Evolutionary conservation across 768 basidiomycete species (phyloP), one percentile per base, ranked within the genome.

Genomic region (Crassisporium funariophilum): DNA sequence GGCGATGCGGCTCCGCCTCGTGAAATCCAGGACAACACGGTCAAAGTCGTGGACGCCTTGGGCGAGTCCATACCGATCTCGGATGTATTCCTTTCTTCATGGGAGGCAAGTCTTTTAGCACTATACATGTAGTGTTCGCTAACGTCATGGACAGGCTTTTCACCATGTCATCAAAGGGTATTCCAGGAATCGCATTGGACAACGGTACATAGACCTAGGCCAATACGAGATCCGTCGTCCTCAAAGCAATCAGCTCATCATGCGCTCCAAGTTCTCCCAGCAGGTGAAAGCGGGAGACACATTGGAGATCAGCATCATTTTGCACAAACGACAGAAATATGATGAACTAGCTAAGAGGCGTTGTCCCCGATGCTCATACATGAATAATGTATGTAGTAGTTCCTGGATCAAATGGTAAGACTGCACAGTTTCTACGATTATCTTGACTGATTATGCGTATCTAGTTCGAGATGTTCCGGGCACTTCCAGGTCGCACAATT

Each of bases 11-110:
- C 5, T 13, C 13, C 22, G 6, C 2, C 25, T 13, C n/a, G 22
- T 24, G 34, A 24, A 16, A 45, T 45, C n/a, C 24, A 45, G 20
- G 44, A 45, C 16, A 35, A 45, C 21, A 45, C 44, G 17, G 37
- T 45, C 34, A 13, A 45, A 1, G 44, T 45, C 1, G 12, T 45
- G 4, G 44, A 45, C 24, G 34, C 34, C 6, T 17, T 45, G 34
- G 44, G 33, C 9, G 44, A 45, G 17, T 35, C 44, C 0, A 35
- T 37, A 36, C 44, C 44, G 10, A 15, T 45, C 19, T 35, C 44
- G 2, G 27, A n/a, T 4, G 35, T 45, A 19, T 45, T 45, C 17
- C 37, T 33, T 17, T 17, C 17, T 11, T 13, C 34, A 11, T 45
- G 44, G 44, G 34, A 45, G 35, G 44, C 20, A 10, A 20, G 35